Percentiles rank a stretch among this genome's conserved stretches.
These are phyloP conservation scores for Chytriomyces hyalinus DNA, from an alignment of 192 early-diverging fungal genomes.

Conservation along the genomic window DNA sequence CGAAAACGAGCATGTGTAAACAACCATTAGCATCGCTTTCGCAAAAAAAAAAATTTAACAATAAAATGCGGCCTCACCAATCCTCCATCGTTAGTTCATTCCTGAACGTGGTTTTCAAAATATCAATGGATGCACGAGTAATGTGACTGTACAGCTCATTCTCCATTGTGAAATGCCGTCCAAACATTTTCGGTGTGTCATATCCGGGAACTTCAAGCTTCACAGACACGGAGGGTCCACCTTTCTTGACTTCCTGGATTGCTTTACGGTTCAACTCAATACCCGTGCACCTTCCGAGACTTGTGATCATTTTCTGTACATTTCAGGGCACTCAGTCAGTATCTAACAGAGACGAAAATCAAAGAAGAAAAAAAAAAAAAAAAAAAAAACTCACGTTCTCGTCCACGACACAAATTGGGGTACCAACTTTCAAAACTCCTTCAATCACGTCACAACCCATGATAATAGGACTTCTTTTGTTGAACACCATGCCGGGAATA, in stretches of 20 bases:
- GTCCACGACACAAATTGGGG: conserved; percentile 88
- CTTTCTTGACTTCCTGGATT: conserved; percentile 80
- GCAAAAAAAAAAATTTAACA: background rate
- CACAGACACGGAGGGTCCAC: conserved; percentile 84
- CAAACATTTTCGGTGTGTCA: conserved; percentile 87
- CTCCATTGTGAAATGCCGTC: conserved; percentile 87
- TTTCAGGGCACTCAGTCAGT: background rate
- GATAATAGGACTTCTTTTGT: conserved; percentile 93
- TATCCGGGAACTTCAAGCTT: conserved; percentile 86
- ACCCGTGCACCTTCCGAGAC: conserved; percentile 85
- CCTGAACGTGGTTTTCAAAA: conserved; percentile 93
- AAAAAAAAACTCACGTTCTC: conserved; percentile 47
- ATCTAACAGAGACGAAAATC: background rate
- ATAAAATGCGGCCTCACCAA: conserved; percentile 55
- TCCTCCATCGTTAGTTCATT: conserved; percentile 90
- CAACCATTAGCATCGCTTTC: background rate
- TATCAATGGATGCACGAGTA: conserved; percentile 88
- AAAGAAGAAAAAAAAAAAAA: background rate
- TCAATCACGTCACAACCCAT: conserved; percentile 95
- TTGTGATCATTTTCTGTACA: conserved; percentile 60
- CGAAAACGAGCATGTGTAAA: background rate
- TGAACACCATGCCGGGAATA: conserved; percentile 88
- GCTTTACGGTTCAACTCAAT: conserved; percentile 94
- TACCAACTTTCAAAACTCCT: conserved; percentile 85
- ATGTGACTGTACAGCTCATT: conserved; percentile 80